Base-by-base conservation (phyloP, 108 stramenopile genomes). In the Stephanodiscus triporus region DNA sequence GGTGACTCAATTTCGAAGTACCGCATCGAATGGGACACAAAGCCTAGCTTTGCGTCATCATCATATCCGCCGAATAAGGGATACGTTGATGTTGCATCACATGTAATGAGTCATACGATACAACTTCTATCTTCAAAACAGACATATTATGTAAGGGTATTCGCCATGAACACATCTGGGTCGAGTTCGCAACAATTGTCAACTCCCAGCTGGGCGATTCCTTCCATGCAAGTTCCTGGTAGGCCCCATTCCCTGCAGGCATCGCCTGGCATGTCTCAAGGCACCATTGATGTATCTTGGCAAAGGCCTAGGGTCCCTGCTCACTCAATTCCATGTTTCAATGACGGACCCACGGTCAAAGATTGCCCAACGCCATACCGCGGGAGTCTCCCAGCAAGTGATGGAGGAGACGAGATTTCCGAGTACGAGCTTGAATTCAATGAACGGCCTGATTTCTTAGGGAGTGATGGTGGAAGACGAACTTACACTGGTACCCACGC, bases 1-100 rank as follows among this genome's bases (percentile, higher is more conserved):
- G 95, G 95, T 24, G 93, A 93, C 63, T 63, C 64, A 16, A 82
- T 96, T 9, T 77, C 80, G 6, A 66, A 70, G n/a, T 94, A 91
- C 66, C 56, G 77, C 22, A 68, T 96, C n/a, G 86, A 91, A 53
- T 96, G 95, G 95, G 95, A 96, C 86, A 86, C 83, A 16, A 59
- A 80, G 20, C 68, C 78, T 14, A 55, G 63, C 10, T 96, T 96
- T 67, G 77, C 82, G 50, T 77, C 82, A n/a, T 40, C 84, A 16
- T 62, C 60, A 8, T 22, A 62, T 20, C 58, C 73, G 24, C 93
- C 93, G 24, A 78, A 96, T 67, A 86, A 89, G 55, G 95, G 92
- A 11, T 77, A 65, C 53, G 72, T 85, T 16, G 85, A 80, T 67
- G 80, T 90, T 20, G 72, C 64, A 19, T 79, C 90, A 17, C 32